Percentiles rank a stretch among this genome's conserved stretches.
Evolutionary conservation across 495 filamentous ascomycete genomes (phyloP).

Genomic region (Penicillium chermesinum): DNA sequence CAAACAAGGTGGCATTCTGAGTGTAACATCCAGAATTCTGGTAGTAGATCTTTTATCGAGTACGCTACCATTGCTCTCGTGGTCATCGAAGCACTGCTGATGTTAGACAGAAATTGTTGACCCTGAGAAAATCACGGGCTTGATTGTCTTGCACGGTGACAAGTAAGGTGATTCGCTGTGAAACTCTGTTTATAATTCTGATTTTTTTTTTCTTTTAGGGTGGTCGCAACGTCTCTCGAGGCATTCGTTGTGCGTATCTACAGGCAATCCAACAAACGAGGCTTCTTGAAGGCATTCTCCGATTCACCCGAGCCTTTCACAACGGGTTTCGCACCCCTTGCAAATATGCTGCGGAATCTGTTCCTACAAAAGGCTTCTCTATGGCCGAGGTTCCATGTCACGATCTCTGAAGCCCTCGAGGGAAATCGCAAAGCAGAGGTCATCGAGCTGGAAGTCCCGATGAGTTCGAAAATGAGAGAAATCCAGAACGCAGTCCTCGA

Average conservation of each 20-base stretch:
- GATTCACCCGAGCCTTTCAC: constrained; percentile 92
- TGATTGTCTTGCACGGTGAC: constrained; percentile 87
- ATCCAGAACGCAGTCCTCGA: constrained; percentile 94
- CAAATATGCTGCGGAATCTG: constrained; percentile 87
- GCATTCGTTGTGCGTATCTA: constrained; percentile 94
- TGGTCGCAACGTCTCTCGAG: constrained; percentile 83
- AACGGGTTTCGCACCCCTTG: constrained; percentile 80
- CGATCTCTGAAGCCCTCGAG: constrained; percentile 82
- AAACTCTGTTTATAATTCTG: too few species aligned
- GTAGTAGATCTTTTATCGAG: constrained; percentile 86
- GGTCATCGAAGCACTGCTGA: constrained; percentile 11
- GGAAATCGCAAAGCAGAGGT: constrained; percentile 92
- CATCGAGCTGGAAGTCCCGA: constrained; percentile 92
- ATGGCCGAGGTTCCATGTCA: constrained; percentile 93
- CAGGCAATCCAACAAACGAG: constrained; percentile 84
- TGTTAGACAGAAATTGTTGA: constrained; percentile 55
- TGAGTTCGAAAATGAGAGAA: constrained; percentile 88
- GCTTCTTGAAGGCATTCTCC: constrained; percentile 95
- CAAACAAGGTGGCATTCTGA: constrained; percentile 81
- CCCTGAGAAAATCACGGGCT: constrained; percentile 78
- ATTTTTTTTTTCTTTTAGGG: too few species aligned
- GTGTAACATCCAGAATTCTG: constrained; percentile 91
- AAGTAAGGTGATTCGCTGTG: too few species aligned
- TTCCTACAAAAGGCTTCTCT: constrained; percentile 84
- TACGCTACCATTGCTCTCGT: constrained; percentile 18